Base-by-base conservation (phyloP, 768 basidiomycete species). In the Termitomyces sp. region DNA sequence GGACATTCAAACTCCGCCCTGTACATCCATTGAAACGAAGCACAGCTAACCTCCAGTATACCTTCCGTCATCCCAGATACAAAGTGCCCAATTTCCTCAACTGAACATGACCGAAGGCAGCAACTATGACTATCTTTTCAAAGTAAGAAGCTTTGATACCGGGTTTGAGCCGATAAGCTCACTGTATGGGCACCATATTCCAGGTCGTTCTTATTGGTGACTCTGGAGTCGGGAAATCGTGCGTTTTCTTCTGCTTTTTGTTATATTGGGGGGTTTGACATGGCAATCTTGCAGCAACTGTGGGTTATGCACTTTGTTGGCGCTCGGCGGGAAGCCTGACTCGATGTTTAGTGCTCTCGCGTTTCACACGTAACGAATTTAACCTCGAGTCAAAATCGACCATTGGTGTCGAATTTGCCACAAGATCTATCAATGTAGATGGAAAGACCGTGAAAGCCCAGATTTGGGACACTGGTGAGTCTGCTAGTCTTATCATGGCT, bases 141-240 rank as follows among this genome's bases (percentile, higher is more conserved):
- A 99, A 84, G 96, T 95, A 51, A 32, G 76, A 69, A 12, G 30
- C 47, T 39, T 19, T 27, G 28, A 48, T n/a, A 41, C 12, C 5
- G 34, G 16, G 34, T n/a, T 37, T 12, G 8, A 30, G 48, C 40
- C 43, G 40, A 42, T 47, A 39, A 39, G 39, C 54, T 46, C 39
- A 67, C 45, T 5, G 8, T 49, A 41, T 60, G 21, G n/a, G 54
- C 34, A 55, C 34, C 52, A 53, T 56, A 37, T 50, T 50, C 51
- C 59, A 98, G 96, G 92, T 98, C 66, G 96, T 99, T 65, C 84
- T 99, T 63, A 98, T 98, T 77, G 96, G 96, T 70, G 96, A 99
- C 75, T 97, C 94, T 61, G 96, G 96, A 60, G 96, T 99, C 69
- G 96, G 96, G 72, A 99, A 99, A 83, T 96, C 94, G 95, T 98